These are phyloP conservation scores for Alternaria sp. DNA, from an alignment of 2,329 filamentous ascomycete genomes.

Conservation along the genomic window DNA sequence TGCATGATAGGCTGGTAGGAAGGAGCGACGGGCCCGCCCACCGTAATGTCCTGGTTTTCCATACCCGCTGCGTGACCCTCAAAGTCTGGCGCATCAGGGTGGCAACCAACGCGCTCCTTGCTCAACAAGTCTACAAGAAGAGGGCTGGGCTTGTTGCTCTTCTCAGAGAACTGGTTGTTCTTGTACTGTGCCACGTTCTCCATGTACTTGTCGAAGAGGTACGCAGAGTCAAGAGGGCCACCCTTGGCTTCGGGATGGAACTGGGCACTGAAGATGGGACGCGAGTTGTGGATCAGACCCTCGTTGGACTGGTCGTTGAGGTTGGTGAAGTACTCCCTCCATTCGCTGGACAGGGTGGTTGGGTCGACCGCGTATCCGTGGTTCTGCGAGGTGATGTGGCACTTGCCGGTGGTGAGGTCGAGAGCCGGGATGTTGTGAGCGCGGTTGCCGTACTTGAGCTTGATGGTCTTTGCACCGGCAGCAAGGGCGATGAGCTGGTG, in stretches of 20 bases:
- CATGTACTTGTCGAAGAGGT: constrained; percentile 96
- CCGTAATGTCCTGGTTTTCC: constrained; percentile 36
- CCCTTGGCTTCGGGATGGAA: constrained; percentile 99
- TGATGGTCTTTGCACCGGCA: constrained; percentile 86
- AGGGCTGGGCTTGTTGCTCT: constrained; percentile 86
- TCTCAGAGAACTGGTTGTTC: constrained; percentile 74
- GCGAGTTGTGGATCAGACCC: constrained; percentile 93
- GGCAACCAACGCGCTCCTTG: constrained; percentile 92
- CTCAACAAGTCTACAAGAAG: constrained; percentile 88
- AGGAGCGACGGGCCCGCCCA: constrained; percentile 38
- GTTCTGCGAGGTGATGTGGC: constrained; percentile 98
- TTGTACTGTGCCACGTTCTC: constrained; percentile 91
- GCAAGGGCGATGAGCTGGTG: constrained; percentile 95
- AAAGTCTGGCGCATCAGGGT: constrained; percentile 49
- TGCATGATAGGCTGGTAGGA: constrained; percentile 41
- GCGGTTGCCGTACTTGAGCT: constrained; percentile 99
- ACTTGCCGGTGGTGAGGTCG: constrained; percentile 92
- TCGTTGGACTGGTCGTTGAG: constrained; percentile 98
- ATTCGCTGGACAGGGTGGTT: constrained; percentile 79
- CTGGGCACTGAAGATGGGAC: constrained; percentile 97
- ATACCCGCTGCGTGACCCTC: constrained; percentile 38
- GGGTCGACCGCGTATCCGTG: constrained; percentile 96
- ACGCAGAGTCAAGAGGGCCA: constrained; percentile 92
- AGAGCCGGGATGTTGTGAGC: constrained; percentile 98
- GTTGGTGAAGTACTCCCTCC: constrained; percentile 99